Percentiles rank a stretch among this genome's conserved stretches.
phyloP scores from a whole-genome alignment of 352 stramenopile species.

The Pythium angustatum region DNA sequence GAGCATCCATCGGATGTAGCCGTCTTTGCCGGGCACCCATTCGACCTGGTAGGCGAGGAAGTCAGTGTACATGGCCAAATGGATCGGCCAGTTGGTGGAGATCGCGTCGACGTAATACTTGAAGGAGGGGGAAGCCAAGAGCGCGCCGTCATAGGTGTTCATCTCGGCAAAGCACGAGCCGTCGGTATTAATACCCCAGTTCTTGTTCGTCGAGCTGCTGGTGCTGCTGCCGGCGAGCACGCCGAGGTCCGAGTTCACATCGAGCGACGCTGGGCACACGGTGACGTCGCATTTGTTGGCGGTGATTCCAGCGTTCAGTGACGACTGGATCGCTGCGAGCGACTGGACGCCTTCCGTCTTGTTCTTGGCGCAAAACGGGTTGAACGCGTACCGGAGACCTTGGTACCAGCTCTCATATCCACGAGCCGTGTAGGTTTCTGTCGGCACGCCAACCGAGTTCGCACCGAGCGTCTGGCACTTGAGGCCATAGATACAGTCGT shows the following conservation, averaged over 20 bases:
- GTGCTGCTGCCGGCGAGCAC: conserved; percentile 28
- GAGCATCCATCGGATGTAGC: conserved; percentile 63
- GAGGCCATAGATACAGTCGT: conserved; percentile 20
- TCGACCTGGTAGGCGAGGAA: conserved; percentile 62
- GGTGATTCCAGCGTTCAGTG: conserved; percentile 38
- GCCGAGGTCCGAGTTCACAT: conserved; percentile 45
- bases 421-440: conserved; percentile 26
- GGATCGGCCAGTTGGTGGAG: conserved; percentile 62
- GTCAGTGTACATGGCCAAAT: conserved; percentile 50
- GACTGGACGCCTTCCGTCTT: conserved; percentile 25
- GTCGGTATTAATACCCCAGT: conserved; percentile 69
- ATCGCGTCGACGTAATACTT: conserved; percentile 67
- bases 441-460: conserved; percentile 29
- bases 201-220: conserved; percentile 31
- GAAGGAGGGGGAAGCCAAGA: conserved; percentile 28
- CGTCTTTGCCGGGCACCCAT: conserved; percentile 51
- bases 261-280: conserved; percentile 46
- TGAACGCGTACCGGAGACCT: conserved; percentile 40
- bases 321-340: conserved; percentile 29
- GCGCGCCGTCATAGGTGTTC: conserved; percentile 56
- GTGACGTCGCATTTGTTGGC: conserved; percentile 46
- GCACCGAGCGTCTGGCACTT: conserved; percentile 27
- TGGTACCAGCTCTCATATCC: conserved; percentile 38
- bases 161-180: conserved; percentile 63
- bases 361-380: conserved; percentile 34